Conservation (phyloP, 805 yeast genomes). For the Kodamaea neixiangensis region DNA sequence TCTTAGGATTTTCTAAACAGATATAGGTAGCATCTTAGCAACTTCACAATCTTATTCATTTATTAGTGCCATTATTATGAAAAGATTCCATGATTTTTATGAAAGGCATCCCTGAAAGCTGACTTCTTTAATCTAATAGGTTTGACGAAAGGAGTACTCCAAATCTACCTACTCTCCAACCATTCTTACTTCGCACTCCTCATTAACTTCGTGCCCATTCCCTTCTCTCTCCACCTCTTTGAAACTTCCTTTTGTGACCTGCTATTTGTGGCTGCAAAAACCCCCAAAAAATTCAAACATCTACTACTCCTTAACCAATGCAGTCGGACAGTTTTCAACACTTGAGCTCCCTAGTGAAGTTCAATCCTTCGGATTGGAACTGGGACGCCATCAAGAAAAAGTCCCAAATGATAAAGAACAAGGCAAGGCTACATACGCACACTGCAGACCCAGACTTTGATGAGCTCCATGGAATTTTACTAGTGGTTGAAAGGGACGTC, state of each 20-base stretch:
- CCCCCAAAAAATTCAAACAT: background rate
- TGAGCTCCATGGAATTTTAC: conserved; percentile 22
- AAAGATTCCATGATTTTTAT: no score
- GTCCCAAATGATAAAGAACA: conserved; percentile 12
- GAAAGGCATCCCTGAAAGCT: no score
- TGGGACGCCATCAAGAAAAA: conserved; percentile 19
- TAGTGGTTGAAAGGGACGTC: conserved; percentile 19
- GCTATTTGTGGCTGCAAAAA: conserved; percentile 4
- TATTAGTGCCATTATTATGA: no score
- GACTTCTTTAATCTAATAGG: no score
- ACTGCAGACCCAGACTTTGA: conserved; percentile 32
- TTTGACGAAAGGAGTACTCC: no score
- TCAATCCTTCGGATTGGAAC: conserved; percentile 2
- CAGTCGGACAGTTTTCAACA: conserved; percentile 1
- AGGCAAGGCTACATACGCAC: conserved; percentile 9
- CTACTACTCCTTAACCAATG: background rate
- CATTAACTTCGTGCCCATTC: background rate
- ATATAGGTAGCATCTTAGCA: no score
- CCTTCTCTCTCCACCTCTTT: background rate
- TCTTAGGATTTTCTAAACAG: no score
- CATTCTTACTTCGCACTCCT: no score
- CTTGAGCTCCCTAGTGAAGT: background rate
- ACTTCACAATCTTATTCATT: no score
- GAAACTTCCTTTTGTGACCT: background rate
- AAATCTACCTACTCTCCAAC: no score